These are phyloP conservation scores for Candida krabiensis DNA, from an alignment of 805 yeast species.

Conservation along the genomic window DNA sequence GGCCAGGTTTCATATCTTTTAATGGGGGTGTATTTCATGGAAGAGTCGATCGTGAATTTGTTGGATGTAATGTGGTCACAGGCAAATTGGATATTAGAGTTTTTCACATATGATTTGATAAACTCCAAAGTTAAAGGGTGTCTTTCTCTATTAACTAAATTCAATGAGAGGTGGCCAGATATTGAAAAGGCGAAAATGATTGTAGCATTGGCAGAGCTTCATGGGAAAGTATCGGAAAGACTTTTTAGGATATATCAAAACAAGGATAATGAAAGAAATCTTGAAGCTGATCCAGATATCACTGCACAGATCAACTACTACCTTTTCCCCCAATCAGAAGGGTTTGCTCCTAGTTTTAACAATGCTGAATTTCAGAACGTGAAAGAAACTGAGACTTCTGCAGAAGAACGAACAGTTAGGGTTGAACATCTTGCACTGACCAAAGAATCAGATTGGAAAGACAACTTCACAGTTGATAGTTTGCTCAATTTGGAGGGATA, in stretches of 20 bases:
- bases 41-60: conserved; percentile 13
- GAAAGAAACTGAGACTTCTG: not conserved
- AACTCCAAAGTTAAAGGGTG: conserved; percentile 12
- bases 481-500: conserved; percentile 5
- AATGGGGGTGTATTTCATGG: conserved; percentile 16
- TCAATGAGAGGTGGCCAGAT: conserved; percentile 18
- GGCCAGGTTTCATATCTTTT: conserved; percentile 15
- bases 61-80: conserved; percentile 17
- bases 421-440: conserved; percentile 5
- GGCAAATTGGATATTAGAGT: conserved; percentile 13
- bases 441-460: conserved; percentile 14
- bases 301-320: conserved; percentile 9
- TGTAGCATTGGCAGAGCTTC: conserved; percentile 5
- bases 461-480: conserved; percentile 8
- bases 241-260: conserved; percentile 1
- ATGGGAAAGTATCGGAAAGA: conserved; percentile 5
- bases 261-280: not conserved
- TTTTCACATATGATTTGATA: conserved; percentile 10
- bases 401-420: no score
- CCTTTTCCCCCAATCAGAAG: conserved; percentile 9
- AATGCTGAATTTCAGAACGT: not conserved
- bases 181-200: conserved; percentile 10
- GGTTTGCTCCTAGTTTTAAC: not conserved
- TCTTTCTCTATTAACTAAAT: conserved; percentile 8
- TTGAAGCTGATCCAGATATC: conserved; percentile 2